phyloP scores from a whole-genome alignment of 768 basidiomycete genomes.

The Steccherinum ochraceum region DNA sequence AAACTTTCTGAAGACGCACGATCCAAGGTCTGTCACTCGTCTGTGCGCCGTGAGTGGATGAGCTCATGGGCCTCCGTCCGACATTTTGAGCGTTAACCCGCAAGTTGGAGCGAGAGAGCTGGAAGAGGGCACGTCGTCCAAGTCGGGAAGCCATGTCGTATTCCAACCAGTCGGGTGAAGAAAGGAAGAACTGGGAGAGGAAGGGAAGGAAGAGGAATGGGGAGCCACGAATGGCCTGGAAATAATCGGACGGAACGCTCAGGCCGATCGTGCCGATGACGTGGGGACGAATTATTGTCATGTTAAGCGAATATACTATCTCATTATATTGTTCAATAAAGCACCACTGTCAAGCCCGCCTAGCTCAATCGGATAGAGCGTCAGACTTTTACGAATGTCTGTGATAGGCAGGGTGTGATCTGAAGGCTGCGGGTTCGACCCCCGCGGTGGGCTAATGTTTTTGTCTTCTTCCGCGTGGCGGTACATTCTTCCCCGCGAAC shows the following conservation, averaged over 20 bases:
- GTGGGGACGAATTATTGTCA: no score
- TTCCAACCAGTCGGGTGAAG: slow-evolving; percentile 4
- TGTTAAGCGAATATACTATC: no score
- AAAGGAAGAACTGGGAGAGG: slow-evolving; percentile 11
- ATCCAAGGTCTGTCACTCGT: slow-evolving; percentile 19
- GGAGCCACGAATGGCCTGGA: no score
- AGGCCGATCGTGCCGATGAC: no score
- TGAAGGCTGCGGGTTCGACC: slow-evolving; percentile 85
- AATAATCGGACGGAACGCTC: no score
- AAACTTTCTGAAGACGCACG: no score
- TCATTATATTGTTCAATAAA: no score
- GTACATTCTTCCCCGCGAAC: background rate
- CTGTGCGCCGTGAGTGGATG: slow-evolving; percentile 5
- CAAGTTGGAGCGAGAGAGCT: slow-evolving; percentile 10
- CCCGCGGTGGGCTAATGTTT: slow-evolving; percentile 66
- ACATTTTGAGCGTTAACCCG: slow-evolving; percentile 12
- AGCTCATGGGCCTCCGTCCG: slow-evolving; percentile 17
- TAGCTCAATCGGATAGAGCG: slow-evolving; percentile 67
- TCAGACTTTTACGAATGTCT: slow-evolving; percentile 46
- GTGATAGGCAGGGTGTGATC: slow-evolving; percentile 29
- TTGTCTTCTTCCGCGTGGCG: no score
- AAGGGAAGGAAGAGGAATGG: background rate
- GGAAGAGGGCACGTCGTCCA: slow-evolving; percentile 12
- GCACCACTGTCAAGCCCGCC: slow-evolving; percentile 36
- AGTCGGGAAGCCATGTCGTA: slow-evolving; percentile 17